These are phyloP conservation scores for Laetiporus sulphureus DNA, from an alignment of 1,284 basidiomycete genomes.

Conservation along the genomic window DNA sequence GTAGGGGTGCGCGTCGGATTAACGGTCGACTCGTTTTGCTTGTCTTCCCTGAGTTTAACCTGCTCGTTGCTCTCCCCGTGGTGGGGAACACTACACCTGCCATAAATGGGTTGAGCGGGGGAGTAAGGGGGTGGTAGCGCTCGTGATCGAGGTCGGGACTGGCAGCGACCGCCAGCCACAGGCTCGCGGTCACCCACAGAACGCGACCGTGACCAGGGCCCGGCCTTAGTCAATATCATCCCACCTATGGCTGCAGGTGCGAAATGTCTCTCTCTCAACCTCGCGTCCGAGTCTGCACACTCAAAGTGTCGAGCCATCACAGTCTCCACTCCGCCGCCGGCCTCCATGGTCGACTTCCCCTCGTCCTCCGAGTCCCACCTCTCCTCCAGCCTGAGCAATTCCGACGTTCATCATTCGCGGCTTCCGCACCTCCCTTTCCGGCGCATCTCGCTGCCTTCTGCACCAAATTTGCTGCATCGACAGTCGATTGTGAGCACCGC, in stretches of 20 bases:
- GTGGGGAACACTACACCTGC: too few species aligned
- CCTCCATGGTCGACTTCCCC: conserved; percentile 27
- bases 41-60: too few species aligned
- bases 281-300: too few species aligned
- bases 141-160: too few species aligned
- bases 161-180: background rate
- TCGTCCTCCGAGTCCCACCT: conserved; percentile 20
- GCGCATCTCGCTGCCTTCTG: conserved; percentile 66
- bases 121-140: too few species aligned
- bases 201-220: background rate
- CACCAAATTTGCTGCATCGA: conserved; percentile 46
- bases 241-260: conserved; percentile 5
- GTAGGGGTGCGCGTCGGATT: too few species aligned
- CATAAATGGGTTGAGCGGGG: too few species aligned
- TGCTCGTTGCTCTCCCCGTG: too few species aligned
- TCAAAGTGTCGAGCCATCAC: too few species aligned
- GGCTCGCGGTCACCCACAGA: background rate
- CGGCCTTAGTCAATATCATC: conserved; percentile 4
- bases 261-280: background rate
- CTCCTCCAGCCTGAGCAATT: conserved; percentile 11
- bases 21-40: too few species aligned
- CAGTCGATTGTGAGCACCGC: conserved; percentile 61
- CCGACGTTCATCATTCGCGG: conserved; percentile 20
- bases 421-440: conserved; percentile 59
- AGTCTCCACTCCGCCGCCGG: conserved; percentile 14